Base-by-base conservation (phyloP, 2,329 filamentous ascomycete species). In the Dactylonectria macrodidyma region DNA sequence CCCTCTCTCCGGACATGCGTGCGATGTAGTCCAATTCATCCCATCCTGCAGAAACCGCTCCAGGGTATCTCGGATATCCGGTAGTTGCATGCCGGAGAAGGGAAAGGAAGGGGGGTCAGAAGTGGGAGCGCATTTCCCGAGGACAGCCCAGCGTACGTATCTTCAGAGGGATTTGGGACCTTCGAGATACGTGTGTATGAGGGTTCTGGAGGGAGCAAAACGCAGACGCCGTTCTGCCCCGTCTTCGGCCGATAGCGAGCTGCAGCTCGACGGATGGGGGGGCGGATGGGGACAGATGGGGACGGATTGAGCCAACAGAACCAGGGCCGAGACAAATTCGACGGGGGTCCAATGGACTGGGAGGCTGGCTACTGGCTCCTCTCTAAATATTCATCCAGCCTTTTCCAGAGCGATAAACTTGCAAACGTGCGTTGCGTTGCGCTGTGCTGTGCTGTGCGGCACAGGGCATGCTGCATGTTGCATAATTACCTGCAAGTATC, bases 241-340 rank as follows among this genome's bases (percentile, higher is more conserved):
- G 70, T 67, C 66, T 74, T 65, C 55, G 59, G 70, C 70, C 70
- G 70, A 72, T 72, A 68, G 62, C 59, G 65, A 71, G 54, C 68
- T 75, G 73, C 73, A 75, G 66, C 73, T 73, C 73, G 69, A 56
- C 65, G 51, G 58, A 71, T 71, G 19, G 19, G 65, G 50, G 60
- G 70, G 66, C 70, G 56, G 58, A 41, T 41, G 38, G 14, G 38
- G 38, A 41, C 6, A 41, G 14, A 12, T 38, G 12, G 38, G 41
- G 26, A 30, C 26, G 26, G 26, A 30, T 30, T 4, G 26, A 30
- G 26, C 66, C 63, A 12, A 54, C 34, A 30, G 16, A 22, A 33
- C 30, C 50, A n/a, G 50, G 50, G 50, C 9, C 11, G 16, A 34
- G 9, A 16, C 16, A 34, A n/a, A n/a, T 52, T 24, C 8, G 30